Evolutionary conservation across 495 filamentous ascomycete genomes (phyloP).

Genomic region (Trichocladium antarcticum): DNA sequence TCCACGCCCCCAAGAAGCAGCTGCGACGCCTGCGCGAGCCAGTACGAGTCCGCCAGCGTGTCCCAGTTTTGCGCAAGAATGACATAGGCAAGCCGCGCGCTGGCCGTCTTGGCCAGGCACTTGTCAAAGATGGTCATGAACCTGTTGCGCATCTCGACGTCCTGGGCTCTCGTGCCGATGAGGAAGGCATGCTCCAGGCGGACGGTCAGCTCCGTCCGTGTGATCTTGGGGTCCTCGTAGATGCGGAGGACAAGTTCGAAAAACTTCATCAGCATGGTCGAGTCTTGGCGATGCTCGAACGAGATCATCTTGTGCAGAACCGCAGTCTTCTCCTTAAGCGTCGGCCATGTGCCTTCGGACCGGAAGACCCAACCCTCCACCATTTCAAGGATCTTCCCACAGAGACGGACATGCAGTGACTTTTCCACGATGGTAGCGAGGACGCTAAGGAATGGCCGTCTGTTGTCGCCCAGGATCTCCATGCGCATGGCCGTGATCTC

Average conservation of each 20-base stretch:
- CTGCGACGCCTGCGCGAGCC: slow-evolving; percentile 89
- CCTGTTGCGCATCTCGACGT: slow-evolving; percentile 92
- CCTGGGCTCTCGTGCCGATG: slow-evolving; percentile 84
- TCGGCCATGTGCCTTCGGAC: slow-evolving; percentile 85
- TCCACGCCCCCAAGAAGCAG: slow-evolving; percentile 83
- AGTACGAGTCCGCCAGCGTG: slow-evolving; percentile 84
- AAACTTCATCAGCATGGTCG: slow-evolving; percentile 78
- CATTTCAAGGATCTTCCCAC: slow-evolving; percentile 83
- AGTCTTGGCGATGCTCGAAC: slow-evolving; percentile 75
- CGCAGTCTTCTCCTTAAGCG: slow-evolving; percentile 94
- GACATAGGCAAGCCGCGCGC: slow-evolving; percentile 75
- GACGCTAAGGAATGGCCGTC: slow-evolving; percentile 87
- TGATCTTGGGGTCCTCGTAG: slow-evolving; percentile 93
- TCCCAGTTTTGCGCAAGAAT: slow-evolving; percentile 96
- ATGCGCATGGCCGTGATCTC: slow-evolving; percentile 85
- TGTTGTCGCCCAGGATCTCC: slow-evolving; percentile 82
- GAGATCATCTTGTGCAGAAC: slow-evolving; percentile 95
- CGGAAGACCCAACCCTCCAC: slow-evolving; percentile 95
- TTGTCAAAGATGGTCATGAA: slow-evolving; percentile 92
- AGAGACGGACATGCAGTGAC: slow-evolving; percentile 71
- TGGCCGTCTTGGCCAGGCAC: slow-evolving; percentile 76
- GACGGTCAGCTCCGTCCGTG: slow-evolving; percentile 88
- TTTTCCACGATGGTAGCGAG: slow-evolving; percentile 91
- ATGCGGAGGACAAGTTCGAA: slow-evolving; percentile 92
- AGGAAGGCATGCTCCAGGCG: slow-evolving; percentile 95